Evolutionary conservation across 2,329 filamentous ascomycete species (phyloP), one percentile per base, ranked within the genome.

Genomic region (Sporothrix globosa): DNA sequence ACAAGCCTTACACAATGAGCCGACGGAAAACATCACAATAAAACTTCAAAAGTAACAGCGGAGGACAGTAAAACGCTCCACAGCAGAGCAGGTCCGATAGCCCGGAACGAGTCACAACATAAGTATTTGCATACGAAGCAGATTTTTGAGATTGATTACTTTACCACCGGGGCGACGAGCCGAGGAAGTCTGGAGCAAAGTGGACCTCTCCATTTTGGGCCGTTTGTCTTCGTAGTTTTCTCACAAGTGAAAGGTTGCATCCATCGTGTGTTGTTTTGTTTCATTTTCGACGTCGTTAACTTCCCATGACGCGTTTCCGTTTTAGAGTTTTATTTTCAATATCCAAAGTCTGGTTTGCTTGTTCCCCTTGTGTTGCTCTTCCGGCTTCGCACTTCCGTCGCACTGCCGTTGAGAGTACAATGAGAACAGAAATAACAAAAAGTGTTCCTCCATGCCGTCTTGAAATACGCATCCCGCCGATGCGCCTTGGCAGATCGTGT

Each of bases 61-160:
- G n/a, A 17, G 56, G 19, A 19, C 19, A 17, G 5, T 10, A 44
- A 44, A 24, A 61, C 34, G 14, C 56, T 61, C 56, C 56, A 61
- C 56, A 27, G 21, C 1, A 21, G 34, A 61, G 56, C n/a, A 24
- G 44, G 34, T 61, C 56, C 56, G n/a, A 61, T 39, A 14, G 24
- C 19, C 27, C 46, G 17, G 61, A 66, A 52, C 61, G 61, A 52
- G 46, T 52, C 48, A 53, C 63, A 67, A 41, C 11, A 39, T 24
- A 48, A 41, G 48, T 53, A 39, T 67, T n/a, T 48, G n/a, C 60
- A 10, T 19, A 60, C 34, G 34, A 9, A 34, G 34, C 5, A 7
- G 34, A 34, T 1, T 6, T 48, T 48, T 48, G 44, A 41, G 34
- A 61, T 13, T 60, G 34, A 41, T 21, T 44, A n/a, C 14, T 21